Evolutionary conservation across 371 early-diverging fungal genomes (phyloP).

Genomic region (Mucor plumbeus): DNA sequence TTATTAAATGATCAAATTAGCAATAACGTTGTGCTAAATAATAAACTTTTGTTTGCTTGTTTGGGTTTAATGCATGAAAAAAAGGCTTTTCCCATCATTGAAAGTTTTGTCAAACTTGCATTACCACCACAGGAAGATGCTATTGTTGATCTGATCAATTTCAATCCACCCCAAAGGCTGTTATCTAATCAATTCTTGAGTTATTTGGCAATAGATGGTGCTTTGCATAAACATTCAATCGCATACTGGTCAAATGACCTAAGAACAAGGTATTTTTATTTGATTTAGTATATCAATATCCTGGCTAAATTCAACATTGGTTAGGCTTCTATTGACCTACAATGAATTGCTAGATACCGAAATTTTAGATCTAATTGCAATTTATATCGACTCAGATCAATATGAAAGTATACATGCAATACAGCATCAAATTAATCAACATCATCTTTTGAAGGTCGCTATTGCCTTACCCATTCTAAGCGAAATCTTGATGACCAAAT

Average conservation of each 20-base stretch:
- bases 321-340: conserved; percentile 11
- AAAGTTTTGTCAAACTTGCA: conserved; percentile 13
- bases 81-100: conserved; percentile 10
- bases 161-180: not conserved
- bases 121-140: not conserved
- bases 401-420: not conserved
- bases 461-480: not conserved
- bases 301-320: not conserved
- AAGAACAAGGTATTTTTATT: conserved; percentile 6
- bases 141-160: not conserved
- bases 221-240: not conserved
- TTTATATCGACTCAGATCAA: not conserved
- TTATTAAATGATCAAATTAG: not conserved
- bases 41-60: not conserved
- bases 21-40: not conserved
- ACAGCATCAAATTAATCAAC: not conserved
- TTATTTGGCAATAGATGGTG: not conserved
- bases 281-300: not conserved
- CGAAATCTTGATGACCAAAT: not conserved
- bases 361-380: conserved; percentile 8
- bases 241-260: conserved; percentile 13
- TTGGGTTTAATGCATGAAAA: conserved; percentile 5
- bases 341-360: conserved; percentile 18
- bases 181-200: conserved; percentile 18
- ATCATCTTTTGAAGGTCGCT: not conserved